A percentile compares a stretch with the other conserved stretches of the same genome.
phyloP scores from a whole-genome alignment of 176 grass and related monocot genomes.

The Guadua angustifolia region DNA sequence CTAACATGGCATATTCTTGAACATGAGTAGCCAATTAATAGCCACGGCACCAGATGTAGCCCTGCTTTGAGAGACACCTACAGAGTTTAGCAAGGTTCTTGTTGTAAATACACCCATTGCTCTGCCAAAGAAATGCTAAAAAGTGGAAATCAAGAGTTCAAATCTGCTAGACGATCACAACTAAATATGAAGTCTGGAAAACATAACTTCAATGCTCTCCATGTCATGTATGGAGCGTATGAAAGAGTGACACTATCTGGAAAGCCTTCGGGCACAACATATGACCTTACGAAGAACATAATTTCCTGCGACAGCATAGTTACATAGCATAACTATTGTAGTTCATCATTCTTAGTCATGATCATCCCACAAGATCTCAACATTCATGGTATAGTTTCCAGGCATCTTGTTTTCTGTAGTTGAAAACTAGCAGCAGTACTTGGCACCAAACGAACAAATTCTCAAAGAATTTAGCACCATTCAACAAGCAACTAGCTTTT shows the following conservation, averaged over 20 bases:
- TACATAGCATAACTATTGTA: slow-evolving; percentile 3
- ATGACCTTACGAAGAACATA: slow-evolving; percentile 87
- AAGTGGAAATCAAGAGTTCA: neutral
- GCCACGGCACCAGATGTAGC: slow-evolving; percentile 82
- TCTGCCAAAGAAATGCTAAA: slow-evolving; percentile 96
- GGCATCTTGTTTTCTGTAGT: neutral
- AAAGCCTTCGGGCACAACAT: slow-evolving; percentile 98
- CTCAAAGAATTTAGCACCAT: neutral
- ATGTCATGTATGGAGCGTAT: slow-evolving; percentile 98
- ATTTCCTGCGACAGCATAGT: slow-evolving; percentile 67
- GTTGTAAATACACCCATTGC: slow-evolving; percentile 98
- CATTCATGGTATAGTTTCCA: neutral
- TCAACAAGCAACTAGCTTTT: too few species aligned
- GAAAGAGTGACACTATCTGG: slow-evolving; percentile 91
- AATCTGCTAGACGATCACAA: neutral
- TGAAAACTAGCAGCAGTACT: neutral
- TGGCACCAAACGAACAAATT: neutral
- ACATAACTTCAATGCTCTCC: slow-evolving; percentile 93
- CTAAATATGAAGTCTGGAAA: neutral
- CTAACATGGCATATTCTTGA: too few species aligned
- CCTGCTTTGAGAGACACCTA: slow-evolving; percentile 88
- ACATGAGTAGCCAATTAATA: too few species aligned
- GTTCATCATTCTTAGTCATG: slow-evolving; percentile 8
- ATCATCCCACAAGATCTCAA: neutral
- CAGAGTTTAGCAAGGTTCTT: slow-evolving; percentile 76